Evolutionary conservation across 73 alveolate species (phyloP), one percentile per base, ranked within the genome.

Genomic region (Tetrahymena elliotti): DNA sequence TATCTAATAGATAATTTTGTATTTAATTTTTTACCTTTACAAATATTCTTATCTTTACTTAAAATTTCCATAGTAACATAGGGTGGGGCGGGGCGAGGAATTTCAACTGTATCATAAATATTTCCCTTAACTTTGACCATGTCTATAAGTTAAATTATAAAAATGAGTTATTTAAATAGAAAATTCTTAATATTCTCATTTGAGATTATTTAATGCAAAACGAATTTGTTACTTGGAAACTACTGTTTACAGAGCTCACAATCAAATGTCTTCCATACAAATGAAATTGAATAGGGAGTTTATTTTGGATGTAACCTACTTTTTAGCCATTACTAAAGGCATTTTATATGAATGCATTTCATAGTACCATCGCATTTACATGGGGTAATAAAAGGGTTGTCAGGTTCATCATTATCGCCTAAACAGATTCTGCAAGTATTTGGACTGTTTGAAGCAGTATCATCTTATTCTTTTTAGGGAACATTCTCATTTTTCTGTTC

Each of bases 191-290:
- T 47, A 47, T 12, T 47, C 20, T 0, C 13, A 47, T 47, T 47
- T 5, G 27, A 47, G 20, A 12, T 18, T 47, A 47, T 3, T 8
- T 47, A 47, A 53, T 27, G 18, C 10, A 11, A 34, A 22, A n/a
- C 12, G 52, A 4, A n/a, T 33, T 38, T 82, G 33, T 40, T 94
- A 94, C 95, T 94, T 52, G 99, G 99, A 94, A 96, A 97, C 16
- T 98, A 96, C 27, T 97, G 93, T 96, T 98, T 98, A 94, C 99
- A 98, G 38, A 98, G 98, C 96, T 98, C 99, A 93, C 99, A 98
- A 94, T 98, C 99, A 18, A 98, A 97, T 84, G 94, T 94, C 96
- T 98, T 98, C 98, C 99, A 97, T 37, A 92, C 93, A 97, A 93
- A 97, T n/a, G 97, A 93, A 35, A 97, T 95, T 13, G 98, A 97